Evolutionary conservation across 139 green algal genomes (phyloP).

Genomic region (Deuterostichococcus epilithicus): DNA sequence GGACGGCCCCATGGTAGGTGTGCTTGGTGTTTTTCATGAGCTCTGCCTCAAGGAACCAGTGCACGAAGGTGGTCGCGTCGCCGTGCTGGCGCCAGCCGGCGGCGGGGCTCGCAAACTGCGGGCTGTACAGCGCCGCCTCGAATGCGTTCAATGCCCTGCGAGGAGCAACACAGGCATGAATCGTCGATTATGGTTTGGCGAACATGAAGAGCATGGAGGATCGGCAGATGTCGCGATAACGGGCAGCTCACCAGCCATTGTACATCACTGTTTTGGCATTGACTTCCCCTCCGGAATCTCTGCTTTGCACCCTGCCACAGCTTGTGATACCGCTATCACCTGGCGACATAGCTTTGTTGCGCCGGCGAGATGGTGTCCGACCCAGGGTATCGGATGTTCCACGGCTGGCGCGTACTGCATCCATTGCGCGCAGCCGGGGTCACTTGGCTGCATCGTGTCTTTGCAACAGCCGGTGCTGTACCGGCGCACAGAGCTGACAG

Average conservation of each 20-base stretch:
- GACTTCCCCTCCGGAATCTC: not conserved
- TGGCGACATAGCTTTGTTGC: conserved; percentile 5
- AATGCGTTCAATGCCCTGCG: conserved; percentile 17
- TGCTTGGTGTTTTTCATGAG: conserved; percentile 23
- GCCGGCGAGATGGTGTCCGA: not conserved
- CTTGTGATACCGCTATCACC: not conserved
- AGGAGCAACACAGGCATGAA: too few species aligned
- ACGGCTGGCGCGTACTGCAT: conserved; percentile 5
- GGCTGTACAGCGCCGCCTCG: conserved; percentile 9
- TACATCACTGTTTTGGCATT: not conserved
- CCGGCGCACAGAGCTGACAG: too few species aligned
- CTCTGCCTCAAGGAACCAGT: conserved; percentile 6
- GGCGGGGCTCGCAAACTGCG: conserved; percentile 2
- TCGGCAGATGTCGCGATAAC: not conserved
- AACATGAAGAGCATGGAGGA: not conserved
- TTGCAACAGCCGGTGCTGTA: too few species aligned
- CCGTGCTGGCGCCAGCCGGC: conserved; percentile 14
- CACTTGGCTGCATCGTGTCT: too few species aligned
- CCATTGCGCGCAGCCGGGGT: too few species aligned
- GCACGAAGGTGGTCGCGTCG: conserved; percentile 10
- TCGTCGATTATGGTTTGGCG: not conserved
- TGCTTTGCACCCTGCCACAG: not conserved
- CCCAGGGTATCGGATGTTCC: conserved; percentile 7
- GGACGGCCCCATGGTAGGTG: conserved; percentile 15
- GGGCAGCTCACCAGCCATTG: not conserved